A percentile compares a stretch with the other conserved stretches of the same genome.
These are phyloP conservation scores for Naumovozyma castellii DNA, from an alignment of 805 yeast genomes.

Conservation along the genomic window DNA sequence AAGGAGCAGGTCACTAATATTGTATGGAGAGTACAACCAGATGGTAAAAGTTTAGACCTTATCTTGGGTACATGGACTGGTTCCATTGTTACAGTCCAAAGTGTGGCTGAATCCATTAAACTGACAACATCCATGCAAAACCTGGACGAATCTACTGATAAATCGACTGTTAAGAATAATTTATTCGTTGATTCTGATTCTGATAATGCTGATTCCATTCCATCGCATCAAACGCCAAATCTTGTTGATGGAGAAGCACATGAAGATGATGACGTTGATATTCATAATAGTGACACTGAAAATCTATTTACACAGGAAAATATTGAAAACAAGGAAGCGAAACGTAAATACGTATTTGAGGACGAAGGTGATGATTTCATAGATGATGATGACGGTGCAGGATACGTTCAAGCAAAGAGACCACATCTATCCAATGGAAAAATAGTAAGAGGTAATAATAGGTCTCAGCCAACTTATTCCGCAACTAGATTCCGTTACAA, in stretches of 20 bases:
- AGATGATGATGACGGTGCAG: conserved; percentile 56
- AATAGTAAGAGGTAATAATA: neutral
- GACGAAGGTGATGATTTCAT: conserved; percentile 37
- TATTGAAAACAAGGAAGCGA: conserved; percentile 8
- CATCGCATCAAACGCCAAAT: conserved; percentile 16
- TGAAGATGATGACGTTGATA: conserved; percentile 11
- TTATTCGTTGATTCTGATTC: conserved; percentile 30
- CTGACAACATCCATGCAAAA: neutral
- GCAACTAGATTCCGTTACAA: conserved; percentile 29
- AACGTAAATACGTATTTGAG: conserved; percentile 27
- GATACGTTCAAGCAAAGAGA: conserved; percentile 25
- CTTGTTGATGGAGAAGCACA: conserved; percentile 13
- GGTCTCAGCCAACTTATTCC: conserved; percentile 1
- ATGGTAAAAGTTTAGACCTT: conserved; percentile 19
- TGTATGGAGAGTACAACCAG: conserved; percentile 29
- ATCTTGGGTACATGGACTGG: conserved; percentile 32
- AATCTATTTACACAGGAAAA: conserved; percentile 19
- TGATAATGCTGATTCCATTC: conserved; percentile 12
- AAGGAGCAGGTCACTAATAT: conserved; percentile 23
- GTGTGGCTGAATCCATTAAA: conserved; percentile 15
- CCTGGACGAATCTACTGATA: neutral
- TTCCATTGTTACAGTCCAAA: conserved; percentile 31
- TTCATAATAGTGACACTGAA: conserved; percentile 9
- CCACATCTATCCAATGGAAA: neutral
- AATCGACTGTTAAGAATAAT: conserved; percentile 7